Base-by-base conservation (phyloP, 2,329 filamentous ascomycete species). In the Arthrobotrys conoides region DNA sequence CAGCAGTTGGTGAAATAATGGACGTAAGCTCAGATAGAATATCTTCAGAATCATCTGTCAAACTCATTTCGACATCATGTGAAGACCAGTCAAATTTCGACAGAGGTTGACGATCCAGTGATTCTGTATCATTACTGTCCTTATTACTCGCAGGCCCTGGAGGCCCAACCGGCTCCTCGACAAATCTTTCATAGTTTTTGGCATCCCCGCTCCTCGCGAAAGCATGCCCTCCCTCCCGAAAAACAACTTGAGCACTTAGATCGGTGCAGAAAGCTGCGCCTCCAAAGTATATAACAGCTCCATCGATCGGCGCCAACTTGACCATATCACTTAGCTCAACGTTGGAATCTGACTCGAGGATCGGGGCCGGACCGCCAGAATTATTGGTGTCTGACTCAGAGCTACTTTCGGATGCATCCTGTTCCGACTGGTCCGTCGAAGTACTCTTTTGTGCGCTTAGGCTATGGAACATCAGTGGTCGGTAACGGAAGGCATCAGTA, bases 221-320 rank as follows among this genome's bases (percentile, higher is more conserved):
- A 4, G 4, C 81, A 44, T 85, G 85, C 69, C 85, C 84, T 0
- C 84, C 85, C 9, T 85, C 85, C n/a, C 86, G 87, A 3, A 86
- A 85, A 84, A 88, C 84, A 73, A 88, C 81, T 67, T 84, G 83
- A 5, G 82, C 86, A 0, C 88, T 87, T 2, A 96, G 85, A 83
- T 97, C 93, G 0, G 91, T 94, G 83, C 90, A 96, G 83, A 96
- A 97, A 0, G 89, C 89, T 0, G 91, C 91, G 27, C 91, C 92
- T 77, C 88, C 93, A 83, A 95, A 96, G 82, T 94, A 96, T 18
- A 95, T 93, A 80, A 96, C 91, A 0, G 92, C 90, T 8, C 93
- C 93, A 49, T 80, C 77, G 3, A 80, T 44, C 1, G 72, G 72
- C 6, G 71, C 67, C 30, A 68, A 65, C 18, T 77, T 80, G 14